These are phyloP conservation scores for Trametes versicolor DNA, from an alignment of 1,284 basidiomycete genomes.

Conservation along the genomic window DNA sequence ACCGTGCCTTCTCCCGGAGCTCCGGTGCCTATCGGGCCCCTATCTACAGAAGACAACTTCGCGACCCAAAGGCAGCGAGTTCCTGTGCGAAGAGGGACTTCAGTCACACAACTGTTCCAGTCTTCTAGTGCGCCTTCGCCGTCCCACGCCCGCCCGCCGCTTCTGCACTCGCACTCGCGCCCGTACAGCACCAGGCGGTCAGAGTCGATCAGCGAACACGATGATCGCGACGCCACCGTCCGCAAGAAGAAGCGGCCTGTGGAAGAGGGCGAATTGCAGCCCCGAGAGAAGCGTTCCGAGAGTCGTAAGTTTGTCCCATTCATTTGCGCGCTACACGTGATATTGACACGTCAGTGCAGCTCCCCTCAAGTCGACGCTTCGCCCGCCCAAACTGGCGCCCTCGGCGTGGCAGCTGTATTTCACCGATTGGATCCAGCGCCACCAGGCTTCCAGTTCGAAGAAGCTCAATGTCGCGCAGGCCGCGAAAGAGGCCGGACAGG, in stretches of 20 bases:
- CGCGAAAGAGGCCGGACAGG: constrained; percentile 93
- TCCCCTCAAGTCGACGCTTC: constrained; percentile 75
- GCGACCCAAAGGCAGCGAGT: constrained; percentile 44
- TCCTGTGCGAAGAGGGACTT: constrained; percentile 42
- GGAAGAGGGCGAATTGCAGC: constrained; percentile 52
- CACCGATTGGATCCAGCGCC: constrained; percentile 93
- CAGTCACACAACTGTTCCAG: constrained; percentile 75
- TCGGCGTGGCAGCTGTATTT: constrained; percentile 98
- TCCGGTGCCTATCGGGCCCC: constrained; percentile 37
- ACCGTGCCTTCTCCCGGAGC: constrained; percentile 33
- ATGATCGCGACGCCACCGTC: constrained; percentile 77
- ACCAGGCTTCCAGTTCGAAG: constrained; percentile 80
- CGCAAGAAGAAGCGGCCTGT: constrained; percentile 66
- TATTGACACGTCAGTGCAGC: constrained; percentile 46
- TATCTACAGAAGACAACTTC: constrained; percentile 42
- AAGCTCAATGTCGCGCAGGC: constrained; percentile 97
- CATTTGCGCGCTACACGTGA: constrained; percentile 30
- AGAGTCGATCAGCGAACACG: constrained; percentile 67
- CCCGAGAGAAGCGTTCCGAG: constrained; percentile 42
- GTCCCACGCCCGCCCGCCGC: constrained; percentile 51
- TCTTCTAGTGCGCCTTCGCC: constrained; percentile 75
- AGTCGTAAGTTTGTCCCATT: constrained; percentile 38
- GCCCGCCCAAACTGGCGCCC: constrained; percentile 92
- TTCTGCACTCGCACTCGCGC: constrained; percentile 56
- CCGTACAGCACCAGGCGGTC: constrained; percentile 67